Base-by-base conservation (phyloP, 371 early-diverging fungal genomes). In the Chytridiales sp. region DNA sequence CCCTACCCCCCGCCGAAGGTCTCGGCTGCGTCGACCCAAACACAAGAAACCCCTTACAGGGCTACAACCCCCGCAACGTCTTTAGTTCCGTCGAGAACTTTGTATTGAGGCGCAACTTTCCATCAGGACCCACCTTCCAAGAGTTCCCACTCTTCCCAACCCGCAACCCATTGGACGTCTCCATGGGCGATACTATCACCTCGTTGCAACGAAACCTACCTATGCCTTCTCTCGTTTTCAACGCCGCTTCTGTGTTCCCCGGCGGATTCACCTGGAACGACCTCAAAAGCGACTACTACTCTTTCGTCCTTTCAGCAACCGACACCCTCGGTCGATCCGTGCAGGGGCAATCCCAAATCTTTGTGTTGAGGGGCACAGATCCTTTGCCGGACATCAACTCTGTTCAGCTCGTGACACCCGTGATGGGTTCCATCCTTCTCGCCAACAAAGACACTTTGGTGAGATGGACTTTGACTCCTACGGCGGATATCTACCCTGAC, bases 11-110 rank as follows among this genome's bases (percentile, higher is more conserved):
- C n/a, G 22, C 21, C n/a, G 22, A 11, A n/a, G 6, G 13, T 6
- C 44, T 44, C 22, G 44, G 44, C 44, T 44, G 44, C 44, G 44
- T 44, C 9, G 44, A 44, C 44, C n/a, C n/a, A 11, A 44, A 44
- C 44, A n/a, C n/a, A n/a, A n/a, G n/a, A n/a, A 22, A 22, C 44
- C 11, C 11, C 8, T 11, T 44, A 6, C 44, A 17, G 44, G 22
- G n/a, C 17, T 8, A n/a, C 44, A 21, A 44, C 21, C 9, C 21
- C n/a, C 8, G n/a, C 17, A 6, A 21, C 13, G 44, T 44, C n/a
- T 44, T 44, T 24, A 8, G 6, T 8, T 17, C 17, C 13, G 44
- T 44, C 44, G 13, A 44, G 22, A 44, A 44, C n/a, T 44, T 44
- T 44, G 44, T 22, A 8, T 13, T 44, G 44, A 11, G 44, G n/a